Base-by-base conservation (phyloP, 2,329 filamentous ascomycete genomes). In the Cercospora sesami region DNA sequence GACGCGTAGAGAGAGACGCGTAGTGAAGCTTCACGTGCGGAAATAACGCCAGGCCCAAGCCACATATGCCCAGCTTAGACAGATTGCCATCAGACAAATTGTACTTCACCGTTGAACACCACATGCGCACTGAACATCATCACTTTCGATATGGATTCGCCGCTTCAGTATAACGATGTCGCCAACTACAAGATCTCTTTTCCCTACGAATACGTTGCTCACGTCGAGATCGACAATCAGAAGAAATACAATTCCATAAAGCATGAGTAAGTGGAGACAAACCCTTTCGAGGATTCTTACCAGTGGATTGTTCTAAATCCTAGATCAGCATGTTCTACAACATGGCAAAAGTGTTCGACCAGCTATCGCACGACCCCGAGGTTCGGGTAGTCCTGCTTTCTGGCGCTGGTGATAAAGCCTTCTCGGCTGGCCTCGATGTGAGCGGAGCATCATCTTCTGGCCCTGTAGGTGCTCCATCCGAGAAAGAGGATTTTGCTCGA, bases 361-460 rank as follows among this genome's bases (percentile, higher is more conserved):
- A 86, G 68, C 87, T 97, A 68, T 94, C 92, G 39, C 78, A 81
- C 68, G 90, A 94, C 79, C 82, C 89, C 0, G 84, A 89, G 45
- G 86, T 96, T 64, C 91, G 94, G 70, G 88, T 87, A 70, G 86
- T 97, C 65, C 81, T 97, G 68, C 84, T 97, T 73, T 92, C 91
- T 28, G 93, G 92, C 63, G 90, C 91, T 18, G 94, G 94, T 33
- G 88, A 92, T 53, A 87, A 92, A 3, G 48, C 48, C 31, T 97
- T 97, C 81, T 94, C 91, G 2, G 85, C 92, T 0, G 94, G 94
- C 0, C 83, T 97, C 21, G 94, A 97, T 78, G 71, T 73, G 63
- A 74, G 75, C 63, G 75, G 75, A 63, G 68, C 68, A 21, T 68
- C 63, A 16, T 48, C 61, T 14, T 59, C 61, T 9, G 67, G 71